A percentile compares a stretch with the other conserved stretches of the same genome.
These are phyloP conservation scores for Apophysomyces sp. DNA, from an alignment of 371 early-diverging fungal species.

Conservation along the genomic window DNA sequence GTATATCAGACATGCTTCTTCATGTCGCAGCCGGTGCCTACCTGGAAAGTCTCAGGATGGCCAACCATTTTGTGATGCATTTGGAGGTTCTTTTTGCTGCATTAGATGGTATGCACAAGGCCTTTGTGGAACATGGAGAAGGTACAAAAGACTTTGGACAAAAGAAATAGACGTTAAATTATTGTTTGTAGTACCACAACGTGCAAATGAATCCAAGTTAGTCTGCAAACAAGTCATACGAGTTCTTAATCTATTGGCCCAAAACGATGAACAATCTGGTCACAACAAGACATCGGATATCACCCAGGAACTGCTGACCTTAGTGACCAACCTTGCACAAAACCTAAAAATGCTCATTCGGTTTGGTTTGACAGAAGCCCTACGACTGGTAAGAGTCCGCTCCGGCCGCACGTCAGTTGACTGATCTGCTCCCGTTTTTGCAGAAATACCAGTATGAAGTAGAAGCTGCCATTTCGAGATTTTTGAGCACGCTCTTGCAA, in stretches of 20 bases:
- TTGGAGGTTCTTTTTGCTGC: constrained; percentile 88
- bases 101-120: constrained; percentile 64
- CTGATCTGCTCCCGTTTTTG: neutral
- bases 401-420: neutral
- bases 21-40: constrained; percentile 86
- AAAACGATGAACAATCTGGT: constrained; percentile 48
- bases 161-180: neutral
- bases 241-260: constrained; percentile 54
- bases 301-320: constrained; percentile 83
- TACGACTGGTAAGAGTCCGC: constrained; percentile 71
- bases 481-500: constrained; percentile 56
- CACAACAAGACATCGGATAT: constrained; percentile 60
- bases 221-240: constrained; percentile 30
- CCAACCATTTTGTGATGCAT: constrained; percentile 86
- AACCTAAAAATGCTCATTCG: constrained; percentile 63
- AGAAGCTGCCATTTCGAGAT: constrained; percentile 46
- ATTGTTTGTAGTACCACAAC: constrained; percentile 51
- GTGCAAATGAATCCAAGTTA: constrained; percentile 70
- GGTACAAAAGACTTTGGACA: constrained; percentile 1
- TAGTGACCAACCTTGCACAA: constrained; percentile 76
- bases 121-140: constrained; percentile 20
- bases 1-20: constrained; percentile 94
- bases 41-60: constrained; percentile 84
- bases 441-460: constrained; percentile 33
- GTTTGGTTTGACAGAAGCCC: constrained; percentile 80